Evolutionary conservation across 257 asterid species (phyloP).

Genomic region (Osmanthus fragrans): DNA sequence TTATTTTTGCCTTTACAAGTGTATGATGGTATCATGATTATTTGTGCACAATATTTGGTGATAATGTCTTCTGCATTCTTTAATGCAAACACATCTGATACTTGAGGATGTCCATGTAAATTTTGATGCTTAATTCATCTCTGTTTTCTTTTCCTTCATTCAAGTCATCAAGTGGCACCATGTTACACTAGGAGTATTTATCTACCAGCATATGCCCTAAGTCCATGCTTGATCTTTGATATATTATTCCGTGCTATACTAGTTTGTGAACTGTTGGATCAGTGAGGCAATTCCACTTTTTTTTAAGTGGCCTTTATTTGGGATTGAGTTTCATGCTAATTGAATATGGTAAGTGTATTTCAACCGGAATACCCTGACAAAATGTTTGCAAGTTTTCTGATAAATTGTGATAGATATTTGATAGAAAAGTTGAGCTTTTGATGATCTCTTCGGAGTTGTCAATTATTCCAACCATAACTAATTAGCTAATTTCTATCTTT

Average conservation of each 20-base stretch:
- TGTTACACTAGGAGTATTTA: background rate
- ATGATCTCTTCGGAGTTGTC: background rate
- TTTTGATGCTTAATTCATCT: background rate
- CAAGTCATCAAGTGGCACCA: background rate
- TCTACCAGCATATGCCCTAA: background rate
- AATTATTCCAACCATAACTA: background rate
- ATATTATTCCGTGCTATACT: background rate
- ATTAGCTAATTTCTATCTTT: background rate
- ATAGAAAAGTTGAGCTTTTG: too few relatives aligned
- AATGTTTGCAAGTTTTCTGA: too few relatives aligned
- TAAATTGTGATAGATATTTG: too few relatives aligned
- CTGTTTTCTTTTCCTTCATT: background rate
- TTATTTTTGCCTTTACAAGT: slow-evolving; percentile 15
- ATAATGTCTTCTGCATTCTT: slow-evolving; percentile 2
- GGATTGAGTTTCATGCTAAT: background rate
- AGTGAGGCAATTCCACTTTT: background rate
- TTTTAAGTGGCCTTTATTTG: background rate
- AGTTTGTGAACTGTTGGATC: background rate
- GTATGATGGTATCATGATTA: background rate
- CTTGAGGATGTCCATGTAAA: slow-evolving; percentile 2
- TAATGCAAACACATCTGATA: background rate
- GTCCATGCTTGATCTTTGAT: background rate
- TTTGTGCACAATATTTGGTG: background rate
- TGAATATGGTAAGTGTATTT: background rate
- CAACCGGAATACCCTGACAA: too few relatives aligned